Evolutionary conservation across 495 filamentous ascomycete genomes (phyloP).

Genomic region (Daldinia grandis): DNA sequence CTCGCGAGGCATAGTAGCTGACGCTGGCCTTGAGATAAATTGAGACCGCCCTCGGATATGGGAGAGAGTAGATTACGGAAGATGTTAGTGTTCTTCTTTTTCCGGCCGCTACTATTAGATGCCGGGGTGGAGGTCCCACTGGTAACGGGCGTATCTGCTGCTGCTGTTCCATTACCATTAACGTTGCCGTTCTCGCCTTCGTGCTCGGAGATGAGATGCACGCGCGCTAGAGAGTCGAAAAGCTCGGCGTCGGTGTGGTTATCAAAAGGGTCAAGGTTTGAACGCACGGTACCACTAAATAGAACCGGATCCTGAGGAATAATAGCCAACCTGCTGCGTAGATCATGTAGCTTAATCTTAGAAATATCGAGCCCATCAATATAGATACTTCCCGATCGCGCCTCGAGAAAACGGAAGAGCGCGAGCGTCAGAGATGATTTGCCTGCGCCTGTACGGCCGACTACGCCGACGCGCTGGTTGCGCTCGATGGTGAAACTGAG

Average conservation of each 20-base stretch:
- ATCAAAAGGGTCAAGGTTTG: slow-evolving; percentile 83
- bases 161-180: slow-evolving; percentile 9
- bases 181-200: slow-evolving; percentile 41
- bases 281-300: slow-evolving; percentile 84
- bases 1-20: slow-evolving; percentile 90
- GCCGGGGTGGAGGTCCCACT: slow-evolving; percentile 40
- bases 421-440: slow-evolving; percentile 87
- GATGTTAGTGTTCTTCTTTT: slow-evolving; percentile 65
- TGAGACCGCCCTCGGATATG: slow-evolving; percentile 79
- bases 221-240: slow-evolving; percentile 75
- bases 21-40: slow-evolving; percentile 86
- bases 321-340: slow-evolving; percentile 79
- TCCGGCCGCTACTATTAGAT: slow-evolving; percentile 15
- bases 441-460: slow-evolving; percentile 86
- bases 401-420: slow-evolving; percentile 84
- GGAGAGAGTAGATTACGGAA: slow-evolving; percentile 67
- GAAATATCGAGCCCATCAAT: slow-evolving; percentile 83
- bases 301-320: slow-evolving; percentile 89
- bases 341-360: slow-evolving; percentile 74
- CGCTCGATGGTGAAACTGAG: slow-evolving; percentile 73
- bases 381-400: slow-evolving; percentile 70
- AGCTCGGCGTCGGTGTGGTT: slow-evolving; percentile 76
- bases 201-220: slow-evolving; percentile 69
- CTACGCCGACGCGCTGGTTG: slow-evolving; percentile 81
- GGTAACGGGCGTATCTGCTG: slow-evolving; percentile 24